A percentile compares a stretch with the other conserved stretches of the same genome.
phyloP scores from a whole-genome alignment of 345 rosid genomes.

The Iberis pinnata region DNA sequence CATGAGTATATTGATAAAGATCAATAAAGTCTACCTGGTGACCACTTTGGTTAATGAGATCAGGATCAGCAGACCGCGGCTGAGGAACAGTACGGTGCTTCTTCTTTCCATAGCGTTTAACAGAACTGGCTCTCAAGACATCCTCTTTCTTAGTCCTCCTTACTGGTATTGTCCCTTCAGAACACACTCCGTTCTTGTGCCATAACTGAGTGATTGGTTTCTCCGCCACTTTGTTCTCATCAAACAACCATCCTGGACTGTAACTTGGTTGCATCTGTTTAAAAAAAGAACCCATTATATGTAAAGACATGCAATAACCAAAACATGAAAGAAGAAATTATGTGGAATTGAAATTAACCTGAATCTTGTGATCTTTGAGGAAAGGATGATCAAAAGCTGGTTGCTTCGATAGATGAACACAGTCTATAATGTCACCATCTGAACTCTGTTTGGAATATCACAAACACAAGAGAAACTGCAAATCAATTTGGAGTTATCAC shows the following conservation, averaged over 20 bases:
- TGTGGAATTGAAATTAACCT: slow-evolving; percentile 31
- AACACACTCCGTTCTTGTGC: slow-evolving; percentile 52
- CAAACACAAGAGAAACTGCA: not conserved
- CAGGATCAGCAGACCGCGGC: slow-evolving; percentile 51
- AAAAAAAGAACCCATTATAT: not conserved
- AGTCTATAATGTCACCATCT: slow-evolving; percentile 69
- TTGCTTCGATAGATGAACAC: slow-evolving; percentile 52
- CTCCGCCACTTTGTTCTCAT: slow-evolving; percentile 34
- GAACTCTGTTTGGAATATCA: slow-evolving; percentile 33
- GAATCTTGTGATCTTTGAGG: slow-evolving; percentile 69
- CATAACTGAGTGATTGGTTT: slow-evolving; percentile 40
- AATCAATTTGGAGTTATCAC: not conserved
- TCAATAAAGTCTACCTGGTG: slow-evolving; percentile 34
- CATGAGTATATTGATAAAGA: not conserved
- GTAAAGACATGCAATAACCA: not conserved
- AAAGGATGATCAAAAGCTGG: slow-evolving; percentile 76
- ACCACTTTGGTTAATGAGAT: slow-evolving; percentile 42
- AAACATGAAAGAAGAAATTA: not conserved
- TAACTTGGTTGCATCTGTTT: slow-evolving; percentile 46
- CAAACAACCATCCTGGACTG: slow-evolving; percentile 40
- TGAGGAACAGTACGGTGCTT: slow-evolving; percentile 42
- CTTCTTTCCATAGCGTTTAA: slow-evolving; percentile 54
- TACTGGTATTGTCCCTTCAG: slow-evolving; percentile 55
- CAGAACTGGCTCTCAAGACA: slow-evolving; percentile 52
- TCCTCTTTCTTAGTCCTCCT: slow-evolving; percentile 57